Base-by-base conservation (phyloP, 1,284 basidiomycete genomes). In the Austroboletus niveus region DNA sequence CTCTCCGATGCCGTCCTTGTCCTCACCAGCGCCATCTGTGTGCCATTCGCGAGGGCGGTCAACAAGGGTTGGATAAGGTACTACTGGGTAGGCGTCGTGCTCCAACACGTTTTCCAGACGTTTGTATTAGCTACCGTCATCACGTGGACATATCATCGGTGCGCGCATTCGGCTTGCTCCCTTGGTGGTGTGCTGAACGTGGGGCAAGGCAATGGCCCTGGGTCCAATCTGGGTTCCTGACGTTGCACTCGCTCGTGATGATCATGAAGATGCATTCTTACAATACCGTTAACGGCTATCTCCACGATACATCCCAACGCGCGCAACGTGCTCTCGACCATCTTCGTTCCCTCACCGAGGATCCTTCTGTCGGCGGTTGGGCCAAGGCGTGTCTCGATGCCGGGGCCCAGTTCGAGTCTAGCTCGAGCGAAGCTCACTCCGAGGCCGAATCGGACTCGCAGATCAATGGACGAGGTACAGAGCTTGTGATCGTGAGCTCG, bases 221-320 rank as follows among this genome's bases (percentile, higher is more conserved):
- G 95, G 95, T 98, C 2, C 96, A 99, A 69, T 93, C 93, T 0
- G 95, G 95, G 8, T 98, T 94, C 72, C 77, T 98, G 48, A 95
- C 94, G 0, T 73, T 98, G n/a, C 96, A 95, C 69, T 84, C 88
- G 12, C 73, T 97, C 8, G 86, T 85, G 51, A 89, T 96, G 86
- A 82, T 96, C 60, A 97, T 97, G 94, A 97, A 97, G 70, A 84
- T 97, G 77, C 94, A 98, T 72, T 97, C 94, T 15, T 99, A 98
- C 72, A 84, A 93, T 72, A 81, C 85, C 29, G 82, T 90, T 51
- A 98, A 98, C 65, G 93, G 95, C 6, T 84, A 90, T 64, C 83
- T 98, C 44, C 82, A 90, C 54, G 70, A 74, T 9, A 76, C 84
- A 17, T 69, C 74, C 36, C 61, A 70, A 12, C 76, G 81, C 46